Conservation (phyloP, 164 flowering plant genomes). For the Kingdonia uniflora region DNA sequence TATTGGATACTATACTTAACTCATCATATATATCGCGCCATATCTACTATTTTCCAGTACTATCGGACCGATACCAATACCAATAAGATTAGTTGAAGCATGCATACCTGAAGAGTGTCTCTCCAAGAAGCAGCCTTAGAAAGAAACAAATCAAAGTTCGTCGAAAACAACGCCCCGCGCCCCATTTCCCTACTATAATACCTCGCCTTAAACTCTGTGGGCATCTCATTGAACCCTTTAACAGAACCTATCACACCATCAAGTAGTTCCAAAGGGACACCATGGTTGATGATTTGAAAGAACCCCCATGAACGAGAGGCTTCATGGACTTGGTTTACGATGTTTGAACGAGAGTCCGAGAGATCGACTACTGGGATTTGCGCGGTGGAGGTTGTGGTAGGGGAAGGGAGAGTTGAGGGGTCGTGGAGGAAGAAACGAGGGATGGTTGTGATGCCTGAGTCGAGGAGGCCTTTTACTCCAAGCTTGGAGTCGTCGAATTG, state of each 20-base stretch:
- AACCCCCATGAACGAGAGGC: conserved; percentile 36
- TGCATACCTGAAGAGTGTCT: conserved; percentile 15
- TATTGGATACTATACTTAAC: too few relatives aligned
- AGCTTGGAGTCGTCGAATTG: conserved; percentile 51
- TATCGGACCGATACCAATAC: too few relatives aligned
- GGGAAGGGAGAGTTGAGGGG: conserved; percentile 18
- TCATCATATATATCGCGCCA: too few relatives aligned
- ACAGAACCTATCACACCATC: conserved; percentile 17
- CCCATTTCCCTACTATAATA: conserved; percentile 24
- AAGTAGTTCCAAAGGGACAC: conserved; percentile 17
- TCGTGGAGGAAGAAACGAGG: conserved; percentile 56
- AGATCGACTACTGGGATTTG: conserved; percentile 31
- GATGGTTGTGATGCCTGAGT: conserved; percentile 46
- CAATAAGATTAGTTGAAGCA: too few relatives aligned
- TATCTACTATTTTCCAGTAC: too few relatives aligned
- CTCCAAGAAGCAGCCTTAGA: conserved; percentile 57
- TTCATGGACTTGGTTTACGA: conserved; percentile 21
- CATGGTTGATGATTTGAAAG: conserved; percentile 51
- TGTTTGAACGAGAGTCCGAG: conserved; percentile 17
- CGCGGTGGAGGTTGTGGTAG: neutral
- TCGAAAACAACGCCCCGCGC: conserved; percentile 17
- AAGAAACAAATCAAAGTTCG: conserved; percentile 32
- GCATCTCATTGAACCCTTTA: conserved; percentile 38
- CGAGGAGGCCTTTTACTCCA: conserved; percentile 64
- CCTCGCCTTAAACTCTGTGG: conserved; percentile 20